Conservation (phyloP, 2,329 filamentous ascomycete species). For the Neoascochyta sp. region DNA sequence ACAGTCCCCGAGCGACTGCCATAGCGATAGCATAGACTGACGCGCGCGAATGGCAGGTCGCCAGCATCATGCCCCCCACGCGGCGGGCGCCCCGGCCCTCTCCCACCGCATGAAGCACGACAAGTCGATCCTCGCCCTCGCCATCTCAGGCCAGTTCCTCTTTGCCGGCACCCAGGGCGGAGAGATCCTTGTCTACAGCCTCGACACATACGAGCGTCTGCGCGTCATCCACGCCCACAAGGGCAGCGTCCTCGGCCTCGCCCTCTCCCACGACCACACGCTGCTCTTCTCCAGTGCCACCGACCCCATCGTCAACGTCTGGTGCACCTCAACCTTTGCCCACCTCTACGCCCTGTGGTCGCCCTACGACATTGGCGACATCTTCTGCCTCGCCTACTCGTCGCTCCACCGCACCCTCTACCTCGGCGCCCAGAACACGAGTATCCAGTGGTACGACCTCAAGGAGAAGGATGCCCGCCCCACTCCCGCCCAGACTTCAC, state of each 20-base stretch:
- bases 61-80: conserved; percentile 23
- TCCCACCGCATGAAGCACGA: conserved; percentile 72
- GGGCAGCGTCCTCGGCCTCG: conserved; percentile 83
- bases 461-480: conserved; percentile 60
- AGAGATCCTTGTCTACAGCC: conserved; percentile 86
- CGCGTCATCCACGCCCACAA: conserved; percentile 82
- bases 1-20: no score
- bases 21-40: no score
- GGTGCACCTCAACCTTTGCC: conserved; percentile 72
- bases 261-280: conserved; percentile 68
- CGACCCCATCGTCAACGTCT: conserved; percentile 91
- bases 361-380: conserved; percentile 87
- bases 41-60: conserved; percentile 25
- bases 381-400: conserved; percentile 93
- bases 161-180: conserved; percentile 92
- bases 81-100: conserved; percentile 59
- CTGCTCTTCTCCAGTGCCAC: conserved; percentile 90
- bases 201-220: conserved; percentile 80
- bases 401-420: conserved; percentile 75
- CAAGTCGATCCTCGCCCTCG: conserved; percentile 77
- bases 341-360: conserved; percentile 88
- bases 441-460: conserved; percentile 87
- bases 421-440: conserved; percentile 88
- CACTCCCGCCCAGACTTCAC: conserved; percentile 60
- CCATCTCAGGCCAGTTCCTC: conserved; percentile 73